Evolutionary conservation across 495 filamentous ascomycete genomes (phyloP), one percentile per base, ranked within the genome.

Genomic region (Hypoxylon lienhwacheense): DNA sequence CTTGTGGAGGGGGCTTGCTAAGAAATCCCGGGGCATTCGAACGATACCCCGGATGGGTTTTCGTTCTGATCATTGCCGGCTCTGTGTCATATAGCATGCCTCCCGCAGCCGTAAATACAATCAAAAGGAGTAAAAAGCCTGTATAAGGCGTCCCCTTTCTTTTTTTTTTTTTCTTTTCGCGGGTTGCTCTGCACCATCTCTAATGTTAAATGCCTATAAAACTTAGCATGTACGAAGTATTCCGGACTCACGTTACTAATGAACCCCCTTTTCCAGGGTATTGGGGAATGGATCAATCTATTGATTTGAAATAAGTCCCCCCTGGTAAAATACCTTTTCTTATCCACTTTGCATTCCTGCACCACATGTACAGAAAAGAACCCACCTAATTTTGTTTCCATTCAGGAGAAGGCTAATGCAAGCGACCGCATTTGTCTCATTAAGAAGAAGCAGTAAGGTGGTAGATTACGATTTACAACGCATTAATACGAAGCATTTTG

Each of bases 111-210:
- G 58, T 61, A 61, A 50, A 61, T 61, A 61, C 47, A 51, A 61
- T 51, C 15, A 35, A 61, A 61, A 61, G 55, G 58, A 55, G 58
- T 61, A 55, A 61, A 61, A 61, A 61, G 42, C 21, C 58, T 55
- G 42, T 55, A 6, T 34, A 55, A 51, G 31, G 16, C 5, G 11
- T 37, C 28, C 15, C 28, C 10, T 48, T 12, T 12, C 5, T 39
- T 28, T 8, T 39, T 22, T 14, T n/a, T 24, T 16, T 15, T 7
- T 11, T 37, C 45, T 12, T 35, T 19, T 34, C n/a, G n/a, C 4
- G 10, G 35, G 7, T 39, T 21, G 7, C 20, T 12, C 37, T 15
- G n/a, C n/a, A n/a, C n/a, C n/a, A n/a, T n/a, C n/a, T n/a, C n/a
- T n/a, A n/a, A n/a, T n/a, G n/a, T n/a, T n/a, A n/a, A n/a, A n/a